Evolutionary conservation across 1,139 yeast species (phyloP), one percentile per base, ranked within the genome.

Genomic region (Yarrowia galli): DNA sequence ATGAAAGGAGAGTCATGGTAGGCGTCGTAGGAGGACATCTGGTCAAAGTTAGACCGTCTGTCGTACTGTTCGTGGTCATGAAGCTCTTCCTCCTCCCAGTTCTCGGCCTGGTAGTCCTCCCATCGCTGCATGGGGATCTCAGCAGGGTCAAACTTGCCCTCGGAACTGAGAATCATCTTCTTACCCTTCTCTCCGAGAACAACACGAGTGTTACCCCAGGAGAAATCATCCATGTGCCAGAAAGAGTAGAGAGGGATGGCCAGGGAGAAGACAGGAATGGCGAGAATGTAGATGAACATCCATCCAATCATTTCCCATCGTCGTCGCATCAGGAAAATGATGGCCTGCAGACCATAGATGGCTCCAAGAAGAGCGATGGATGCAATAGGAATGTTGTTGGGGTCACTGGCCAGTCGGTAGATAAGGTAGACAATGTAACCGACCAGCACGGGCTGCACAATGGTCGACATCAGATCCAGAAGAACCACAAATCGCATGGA

Each of bases 271-370:
- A 80, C 70, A 1, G 83, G 83, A 66, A 80, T 73, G 7, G 82
- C 82, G 5, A 78, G 68, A 43, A 80, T 73, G 70, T 80, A 80
- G 13, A 80, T 74, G 43, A 80, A 67, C 83, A 80, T 80, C 83
- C 83, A 80, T 9, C 81, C 82, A 69, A 80, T 77, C 82, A 80
- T 80, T 65, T 80, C 83, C 83, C 83, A 80, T 68, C 77, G 74
- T 67, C 81, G 72, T 32, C 83, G 73, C 43, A 80, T 68, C 64
- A 80, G 68, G 73, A 80, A 80, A 38, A 80, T 75, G 36, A 80
- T 65, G 3, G 80, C 80, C 69, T 80, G 83, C 45, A 80, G 72
- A 58, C 83, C 83, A 67, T 80, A 80, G 25, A 80, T 79, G 12
- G 81, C 80, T 12, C 75, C 80, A 43, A 80, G 71, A 75, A 80